These are phyloP conservation scores for Madurella mycetomatis DNA, from an alignment of 2,329 filamentous ascomycete species.

Conservation along the genomic window DNA sequence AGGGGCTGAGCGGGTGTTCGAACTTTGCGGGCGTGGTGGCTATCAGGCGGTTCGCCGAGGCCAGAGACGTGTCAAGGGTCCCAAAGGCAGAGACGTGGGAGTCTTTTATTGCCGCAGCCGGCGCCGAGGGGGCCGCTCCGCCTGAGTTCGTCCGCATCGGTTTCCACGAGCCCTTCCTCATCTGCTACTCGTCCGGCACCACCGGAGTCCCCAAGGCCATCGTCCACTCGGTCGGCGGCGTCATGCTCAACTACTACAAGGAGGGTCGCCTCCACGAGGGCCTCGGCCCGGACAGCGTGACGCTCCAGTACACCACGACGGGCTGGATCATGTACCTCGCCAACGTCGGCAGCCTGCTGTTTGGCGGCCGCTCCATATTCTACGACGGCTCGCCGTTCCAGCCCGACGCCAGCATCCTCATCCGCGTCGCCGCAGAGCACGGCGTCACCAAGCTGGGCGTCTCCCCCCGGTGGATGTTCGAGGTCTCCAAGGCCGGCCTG, in stretches of 20 bases:
- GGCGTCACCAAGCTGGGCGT: conserved; percentile 69
- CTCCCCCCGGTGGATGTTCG: conserved; percentile 72
- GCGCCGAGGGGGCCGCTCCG: conserved; percentile 23
- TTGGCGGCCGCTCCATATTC: conserved; percentile 60
- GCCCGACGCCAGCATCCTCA: conserved; percentile 60
- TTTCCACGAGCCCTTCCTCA: conserved; percentile 71
- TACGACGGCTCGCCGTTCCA: conserved; percentile 81
- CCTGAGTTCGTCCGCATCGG: conserved; percentile 54
- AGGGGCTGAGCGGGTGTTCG: conserved; percentile 55
- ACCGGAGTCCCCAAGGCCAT: conserved; percentile 84
- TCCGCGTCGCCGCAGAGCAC: conserved; percentile 59
- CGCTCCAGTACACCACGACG: conserved; percentile 59
- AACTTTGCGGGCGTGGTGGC: conserved; percentile 62
- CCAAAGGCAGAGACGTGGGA: conserved; percentile 43
- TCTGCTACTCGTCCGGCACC: conserved; percentile 77
- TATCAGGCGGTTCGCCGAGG: conserved; percentile 59
- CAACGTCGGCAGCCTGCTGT: conserved; percentile 53
- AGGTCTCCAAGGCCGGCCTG: conserved; percentile 62
- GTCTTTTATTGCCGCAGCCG: conserved; percentile 38
- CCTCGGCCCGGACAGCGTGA: conserved; percentile 36
- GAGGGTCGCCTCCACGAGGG: conserved; percentile 54
- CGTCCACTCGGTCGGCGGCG: conserved; percentile 68
- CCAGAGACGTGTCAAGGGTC: conserved; percentile 55
- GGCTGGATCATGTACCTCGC: conserved; percentile 87
- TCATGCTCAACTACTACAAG: conserved; percentile 52